phyloP scores from a whole-genome alignment of 495 filamentous ascomycete species.

The Aspergillus hancockii region DNA sequence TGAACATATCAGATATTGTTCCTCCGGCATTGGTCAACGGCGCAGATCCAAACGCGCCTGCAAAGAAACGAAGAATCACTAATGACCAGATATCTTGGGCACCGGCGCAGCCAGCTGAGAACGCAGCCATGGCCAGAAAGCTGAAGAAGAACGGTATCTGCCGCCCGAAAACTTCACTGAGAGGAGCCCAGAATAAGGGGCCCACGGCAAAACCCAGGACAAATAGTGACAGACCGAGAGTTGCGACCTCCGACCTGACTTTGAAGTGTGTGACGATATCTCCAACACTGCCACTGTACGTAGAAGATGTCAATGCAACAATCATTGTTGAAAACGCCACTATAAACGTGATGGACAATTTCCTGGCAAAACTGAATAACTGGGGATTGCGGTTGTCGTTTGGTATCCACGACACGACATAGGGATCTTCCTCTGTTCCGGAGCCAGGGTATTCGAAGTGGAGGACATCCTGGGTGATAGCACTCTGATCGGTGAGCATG shows the following conservation, averaged over 20 bases:
- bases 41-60: constrained; percentile 68
- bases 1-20: constrained; percentile 69
- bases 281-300: constrained; percentile 65
- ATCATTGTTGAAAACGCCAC: constrained; percentile 64
- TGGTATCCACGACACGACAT: constrained; percentile 65
- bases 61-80: constrained; percentile 70
- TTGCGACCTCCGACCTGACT: constrained; percentile 47
- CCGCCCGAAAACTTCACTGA: constrained; percentile 65
- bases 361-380: constrained; percentile 48
- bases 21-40: constrained; percentile 66
- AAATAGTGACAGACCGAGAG: constrained; percentile 57
- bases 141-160: constrained; percentile 63
- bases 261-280: constrained; percentile 45
- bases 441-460: constrained; percentile 57
- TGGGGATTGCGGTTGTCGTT: constrained; percentile 64
- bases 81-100: constrained; percentile 60
- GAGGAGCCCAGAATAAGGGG: constrained; percentile 42
- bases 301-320: constrained; percentile 69
- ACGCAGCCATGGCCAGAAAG: constrained; percentile 56
- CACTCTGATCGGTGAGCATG: constrained; percentile 27
- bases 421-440: constrained; percentile 68
- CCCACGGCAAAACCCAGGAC: constrained; percentile 40
- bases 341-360: constrained; percentile 62
- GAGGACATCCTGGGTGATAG: constrained; percentile 43
- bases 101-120: constrained; percentile 61